Conservation (phyloP, 2,329 filamentous ascomycete species). For the Epichloe sp. region DNA sequence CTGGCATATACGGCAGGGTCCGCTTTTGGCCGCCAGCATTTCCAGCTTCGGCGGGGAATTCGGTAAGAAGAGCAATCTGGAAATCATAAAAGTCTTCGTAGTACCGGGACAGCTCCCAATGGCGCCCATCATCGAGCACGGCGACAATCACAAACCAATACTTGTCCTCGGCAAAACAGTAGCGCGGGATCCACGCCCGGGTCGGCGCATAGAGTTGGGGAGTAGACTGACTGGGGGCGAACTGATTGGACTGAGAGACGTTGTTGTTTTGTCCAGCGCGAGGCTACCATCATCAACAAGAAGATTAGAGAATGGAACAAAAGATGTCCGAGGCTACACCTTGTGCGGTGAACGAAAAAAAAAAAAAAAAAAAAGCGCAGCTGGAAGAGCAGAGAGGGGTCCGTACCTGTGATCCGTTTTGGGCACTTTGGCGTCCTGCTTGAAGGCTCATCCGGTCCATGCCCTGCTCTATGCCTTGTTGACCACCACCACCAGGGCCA, state of each 20-base stretch:
- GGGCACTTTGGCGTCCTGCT: constrained; percentile 12
- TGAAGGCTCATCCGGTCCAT: constrained; percentile 71
- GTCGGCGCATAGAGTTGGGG: constrained; percentile 60
- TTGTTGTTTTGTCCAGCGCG: constrained; percentile 16
- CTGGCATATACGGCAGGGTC: constrained; percentile 91
- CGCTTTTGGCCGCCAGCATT: constrained; percentile 69
- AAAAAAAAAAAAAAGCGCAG: neutral
- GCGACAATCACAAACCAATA: constrained; percentile 98
- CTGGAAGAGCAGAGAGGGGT: neutral
- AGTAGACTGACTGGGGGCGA: constrained; percentile 26
- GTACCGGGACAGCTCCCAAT: constrained; percentile 87
- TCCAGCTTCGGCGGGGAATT: constrained; percentile 84
- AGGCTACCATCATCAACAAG: neutral
- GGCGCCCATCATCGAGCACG: constrained; percentile 74
- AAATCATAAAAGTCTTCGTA: constrained; percentile 99
- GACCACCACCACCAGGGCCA: constrained; percentile 21
- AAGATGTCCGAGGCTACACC: too few species aligned
- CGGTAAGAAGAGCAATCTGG: constrained; percentile 86
- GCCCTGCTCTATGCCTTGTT: constrained; percentile 44
- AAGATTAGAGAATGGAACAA: neutral
- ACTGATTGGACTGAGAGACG: constrained; percentile 21
- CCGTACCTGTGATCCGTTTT: constrained; percentile 16
- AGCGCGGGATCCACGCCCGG: constrained; percentile 74
- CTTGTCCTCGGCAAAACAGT: constrained; percentile 93
- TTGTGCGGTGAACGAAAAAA: neutral